Base-by-base conservation (phyloP, 2,329 filamentous ascomycete species). In the Claviceps sorghi region DNA sequence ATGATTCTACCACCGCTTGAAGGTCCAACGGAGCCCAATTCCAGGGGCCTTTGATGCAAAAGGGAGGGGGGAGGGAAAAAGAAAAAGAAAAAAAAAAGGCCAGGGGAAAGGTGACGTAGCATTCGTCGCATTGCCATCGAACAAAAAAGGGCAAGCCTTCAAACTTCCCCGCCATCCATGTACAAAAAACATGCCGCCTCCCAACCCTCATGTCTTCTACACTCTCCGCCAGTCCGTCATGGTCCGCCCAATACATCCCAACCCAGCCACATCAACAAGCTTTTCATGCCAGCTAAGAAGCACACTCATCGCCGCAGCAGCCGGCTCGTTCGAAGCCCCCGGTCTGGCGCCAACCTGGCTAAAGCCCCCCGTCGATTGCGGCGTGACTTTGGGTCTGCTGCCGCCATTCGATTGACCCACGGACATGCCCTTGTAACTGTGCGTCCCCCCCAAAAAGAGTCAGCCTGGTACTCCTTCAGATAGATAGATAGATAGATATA, bases 281-380 rank as follows among this genome's bases (percentile, higher is more conserved):
- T 96, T 98, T 75, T 98, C 93, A 66, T 98, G 93, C 93, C 93
- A 98, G 70, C 89, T 96, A 59, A 98, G 74, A 65, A 98, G 69
- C 50, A 98, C 93, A 65, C 93, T 97, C 93, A 97, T 97, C 51
- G 84, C 86, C 53, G 89, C 84, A 38, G 88, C 86, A 56, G 88
- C 83, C 47, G 87, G 85, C 64, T 84, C 80, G 64, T 73, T 78
- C 40, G 72, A 65, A 9, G 62, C 72, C 29, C 72, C 74, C 8
- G 79, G 75, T 51, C 80, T 69, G 13, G 68, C 68, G 19, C 73
- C 73, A 43, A 91, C 79, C 70, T 96, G 91, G 62, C 86, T 90
- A 72, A 96, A 96, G 8, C 89, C 89, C 5, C 68, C 68, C 21
- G 89, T 94, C 53, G 79, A 76, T 69, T 95, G 87, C 43, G 89